Evolutionary conservation across 805 yeast species (phyloP), one percentile per base, ranked within the genome.

Genomic region (Ogataea chonburiensis): DNA sequence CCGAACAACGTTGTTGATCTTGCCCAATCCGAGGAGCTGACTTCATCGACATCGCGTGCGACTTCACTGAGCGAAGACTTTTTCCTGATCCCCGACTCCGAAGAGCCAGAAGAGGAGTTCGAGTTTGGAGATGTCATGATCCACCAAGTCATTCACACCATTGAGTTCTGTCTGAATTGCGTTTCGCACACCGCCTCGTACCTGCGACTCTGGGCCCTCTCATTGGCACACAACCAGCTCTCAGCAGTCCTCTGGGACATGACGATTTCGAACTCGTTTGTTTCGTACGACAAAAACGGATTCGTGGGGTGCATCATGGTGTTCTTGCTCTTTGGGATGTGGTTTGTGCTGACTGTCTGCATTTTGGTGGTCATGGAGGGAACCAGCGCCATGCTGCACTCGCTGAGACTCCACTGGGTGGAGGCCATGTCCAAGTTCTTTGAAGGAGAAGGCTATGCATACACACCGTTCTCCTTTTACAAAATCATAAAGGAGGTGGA

Each of bases 181-280:
- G 87, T 82, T 21, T 78, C 86, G 4, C 89, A 82, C 51, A 82
- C 89, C 0, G 89, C 89, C 2, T 82, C 88, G 1, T 82, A 82
- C 52, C 67, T 82, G 50, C 71, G 89, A 60, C 66, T 82, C 40
- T 82, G 89, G 89, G 89, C 89, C 2, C 67, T 82, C 43, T 82
- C 88, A 0, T 64, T 82, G 46, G 89, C 89, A 0, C 89, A 82
- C 54, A 84, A 84, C n/a, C 89, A 82, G 61, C 67, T 82, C 43
- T 80, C 87, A 9, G 64, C 78, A 11, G 89, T 82, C 18, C 64
- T 82, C 45, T 82, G 88, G 87, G 67, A 78, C 23, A 82, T 82
- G 89, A 82, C 89, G 1, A 70, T 81, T 35, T 68, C 72, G 30
- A 75, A 75, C 44, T 72, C 86, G 0, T 80, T 81, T 58, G 53